These are phyloP conservation scores for Tolypocladium pustulatum DNA, from an alignment of 2,329 filamentous ascomycete genomes.

Conservation along the genomic window DNA sequence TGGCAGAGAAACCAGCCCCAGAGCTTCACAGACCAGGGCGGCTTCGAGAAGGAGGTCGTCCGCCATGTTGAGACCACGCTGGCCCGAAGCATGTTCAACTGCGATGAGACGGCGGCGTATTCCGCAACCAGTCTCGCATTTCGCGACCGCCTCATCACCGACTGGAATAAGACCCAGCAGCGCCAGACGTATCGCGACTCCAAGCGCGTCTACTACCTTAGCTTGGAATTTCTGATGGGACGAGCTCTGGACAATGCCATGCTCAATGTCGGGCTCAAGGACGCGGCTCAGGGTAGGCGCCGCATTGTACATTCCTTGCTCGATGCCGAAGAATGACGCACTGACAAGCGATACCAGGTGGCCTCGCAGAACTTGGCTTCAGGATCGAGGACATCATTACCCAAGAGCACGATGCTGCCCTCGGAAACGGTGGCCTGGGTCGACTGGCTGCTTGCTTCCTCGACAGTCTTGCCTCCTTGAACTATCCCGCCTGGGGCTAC, in stretches of 20 bases:
- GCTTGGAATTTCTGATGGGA: slow-evolving; percentile 96
- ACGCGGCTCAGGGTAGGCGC: slow-evolving; percentile 62
- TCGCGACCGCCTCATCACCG: slow-evolving; percentile 81
- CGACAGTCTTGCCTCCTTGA: slow-evolving; percentile 87
- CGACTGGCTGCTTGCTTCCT: slow-evolving; percentile 94
- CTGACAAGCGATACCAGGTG: slow-evolving; percentile 42
- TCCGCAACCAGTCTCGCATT: slow-evolving; percentile 85
- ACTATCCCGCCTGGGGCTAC: slow-evolving; percentile 96
- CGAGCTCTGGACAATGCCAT: slow-evolving; percentile 95
- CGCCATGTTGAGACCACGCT: slow-evolving; percentile 94
- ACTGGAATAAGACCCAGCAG: slow-evolving; percentile 98
- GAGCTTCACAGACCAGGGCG: slow-evolving; percentile 68
- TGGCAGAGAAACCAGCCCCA: slow-evolving; percentile 56
- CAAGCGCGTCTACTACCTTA: slow-evolving; percentile 96
- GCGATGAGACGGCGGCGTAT: slow-evolving; percentile 90
- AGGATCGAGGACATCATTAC: slow-evolving; percentile 90
- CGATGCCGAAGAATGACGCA: not conserved
- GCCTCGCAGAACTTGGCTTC: slow-evolving; percentile 83
- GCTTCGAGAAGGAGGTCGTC: slow-evolving; percentile 80
- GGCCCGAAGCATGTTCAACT: slow-evolving; percentile 94
- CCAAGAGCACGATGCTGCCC: slow-evolving; percentile 91
- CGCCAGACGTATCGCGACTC: slow-evolving; percentile 81
- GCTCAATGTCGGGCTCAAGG: slow-evolving; percentile 87
- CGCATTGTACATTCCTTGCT: not conserved
- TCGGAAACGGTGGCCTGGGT: slow-evolving; percentile 92